These are phyloP conservation scores for Quercus robur DNA, from an alignment of 306 rosid species.

Conservation along the genomic window DNA sequence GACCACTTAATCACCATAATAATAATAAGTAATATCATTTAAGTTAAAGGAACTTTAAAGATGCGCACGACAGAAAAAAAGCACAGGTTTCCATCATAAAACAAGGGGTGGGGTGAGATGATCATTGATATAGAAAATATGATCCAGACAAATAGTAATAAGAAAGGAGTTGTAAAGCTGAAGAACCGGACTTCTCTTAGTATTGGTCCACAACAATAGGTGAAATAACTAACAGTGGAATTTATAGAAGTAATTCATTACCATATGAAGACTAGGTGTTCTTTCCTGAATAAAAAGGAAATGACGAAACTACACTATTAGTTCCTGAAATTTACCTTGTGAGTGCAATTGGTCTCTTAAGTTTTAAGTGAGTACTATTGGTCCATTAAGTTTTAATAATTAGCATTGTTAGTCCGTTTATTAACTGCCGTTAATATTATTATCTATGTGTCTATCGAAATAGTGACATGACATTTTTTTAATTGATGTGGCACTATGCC, in stretches of 20 bases:
- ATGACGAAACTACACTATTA: too few relatives aligned
- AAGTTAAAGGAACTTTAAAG: background rate
- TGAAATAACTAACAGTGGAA: background rate
- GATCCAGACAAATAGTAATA: background rate
- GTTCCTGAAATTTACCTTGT: too few relatives aligned
- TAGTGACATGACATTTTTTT: too few relatives aligned
- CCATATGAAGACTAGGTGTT: background rate
- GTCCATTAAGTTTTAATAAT: too few relatives aligned
- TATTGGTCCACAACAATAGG: background rate
- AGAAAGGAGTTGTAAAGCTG: background rate
- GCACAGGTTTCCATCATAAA: background rate
- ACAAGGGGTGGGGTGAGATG: background rate
- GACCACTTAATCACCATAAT: background rate
- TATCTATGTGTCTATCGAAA: too few relatives aligned
- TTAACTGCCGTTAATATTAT: too few relatives aligned
- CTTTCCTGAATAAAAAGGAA: background rate
- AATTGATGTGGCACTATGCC: too few relatives aligned
- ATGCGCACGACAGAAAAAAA: background rate
- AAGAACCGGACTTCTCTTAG: conserved; percentile 3
- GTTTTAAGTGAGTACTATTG: too few relatives aligned
- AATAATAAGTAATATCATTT: background rate
- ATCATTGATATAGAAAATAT: background rate
- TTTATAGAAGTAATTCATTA: background rate
- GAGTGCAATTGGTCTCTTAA: too few relatives aligned
- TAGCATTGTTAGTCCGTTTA: too few relatives aligned